Evolutionary conservation across 1,284 basidiomycete species (phyloP).

Genomic region (Phellinidium pouzarii): DNA sequence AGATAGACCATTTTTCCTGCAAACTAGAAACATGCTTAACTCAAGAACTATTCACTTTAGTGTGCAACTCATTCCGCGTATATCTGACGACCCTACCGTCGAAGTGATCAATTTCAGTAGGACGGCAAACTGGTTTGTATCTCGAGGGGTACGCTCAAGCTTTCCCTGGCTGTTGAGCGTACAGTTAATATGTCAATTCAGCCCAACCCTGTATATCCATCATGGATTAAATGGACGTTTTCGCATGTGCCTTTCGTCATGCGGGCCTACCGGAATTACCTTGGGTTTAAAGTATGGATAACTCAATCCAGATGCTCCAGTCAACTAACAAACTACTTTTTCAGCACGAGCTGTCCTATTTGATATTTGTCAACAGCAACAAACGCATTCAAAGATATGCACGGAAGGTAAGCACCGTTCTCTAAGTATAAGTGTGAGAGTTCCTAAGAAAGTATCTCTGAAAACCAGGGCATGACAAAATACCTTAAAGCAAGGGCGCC

Average conservation of each 20-base stretch:
- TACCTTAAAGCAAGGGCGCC: conserved; percentile 28
- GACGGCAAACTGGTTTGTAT: conserved; percentile 40
- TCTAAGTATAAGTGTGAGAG: neutral
- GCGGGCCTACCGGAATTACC: conserved; percentile 41
- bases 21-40: neutral
- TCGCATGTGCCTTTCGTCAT: conserved; percentile 41
- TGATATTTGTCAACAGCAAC: conserved; percentile 14
- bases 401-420: conserved; percentile 9
- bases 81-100: conserved; percentile 42
- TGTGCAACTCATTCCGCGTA: conserved; percentile 46
- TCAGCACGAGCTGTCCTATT: conserved; percentile 12
- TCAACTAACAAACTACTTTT: neutral
- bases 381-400: conserved; percentile 3
- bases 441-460: neutral
- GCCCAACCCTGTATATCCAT: conserved; percentile 35
- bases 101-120: conserved; percentile 47
- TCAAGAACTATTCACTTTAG: conserved; percentile 26
- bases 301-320: neutral
- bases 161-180: no score
- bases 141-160: conserved; percentile 41
- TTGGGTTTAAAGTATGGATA: neutral
- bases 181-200: conserved; percentile 2
- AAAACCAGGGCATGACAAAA: neutral
- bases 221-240: conserved; percentile 41
- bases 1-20: conserved; percentile 21